Evolutionary conservation across 2,329 filamentous ascomycete genomes (phyloP), one percentile per base, ranked within the genome.

Genomic region (Lizonia empirigonia): DNA sequence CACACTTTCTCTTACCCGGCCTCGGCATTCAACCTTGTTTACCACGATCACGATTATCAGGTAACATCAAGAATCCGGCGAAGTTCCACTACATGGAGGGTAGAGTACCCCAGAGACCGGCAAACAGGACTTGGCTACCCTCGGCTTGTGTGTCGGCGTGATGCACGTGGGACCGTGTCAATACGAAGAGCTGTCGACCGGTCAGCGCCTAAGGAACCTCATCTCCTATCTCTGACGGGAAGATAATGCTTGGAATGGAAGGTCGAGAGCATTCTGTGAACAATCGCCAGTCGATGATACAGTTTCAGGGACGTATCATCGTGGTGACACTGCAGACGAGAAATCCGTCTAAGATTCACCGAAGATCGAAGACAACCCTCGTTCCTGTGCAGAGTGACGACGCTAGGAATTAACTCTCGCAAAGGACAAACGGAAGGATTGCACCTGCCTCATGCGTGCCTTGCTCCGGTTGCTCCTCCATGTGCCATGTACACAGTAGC

Each of bases 271-370:
- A 41, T 30, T 19, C 13, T 44, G 39, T 18, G 7, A 44, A n/a
- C n/a, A n/a, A n/a, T n/a, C n/a, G n/a, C n/a, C 12, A 7, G 22
- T 18, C 19, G 33, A 47, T 52, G 32, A 32, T n/a, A 47, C 49
- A 24, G 49, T 52, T 52, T 52, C 42, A 47, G n/a, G 27, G 27
- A 37, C 16, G 49, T 47, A 18, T 35, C 42, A 52, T 52, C 12
- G 22, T 22, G 49, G 49, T 52, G 44, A 52, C 49, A 52, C 49
- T 37, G 38, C 49, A 52, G 49, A 29, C 24, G 32, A 5, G 8
- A 22, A 13, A 42, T 22, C 33, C 16, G 32, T 47, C 42, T n/a
- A 37, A 44, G 42, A 46, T 37, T 38, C 37, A 42, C 15, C 16
- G 23, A 40, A 4, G 30, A 30, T 24, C 40, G 39, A 40, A 24